Base-by-base conservation (phyloP, 345 rosid species). In the Orychophragmus violaceus region DNA sequence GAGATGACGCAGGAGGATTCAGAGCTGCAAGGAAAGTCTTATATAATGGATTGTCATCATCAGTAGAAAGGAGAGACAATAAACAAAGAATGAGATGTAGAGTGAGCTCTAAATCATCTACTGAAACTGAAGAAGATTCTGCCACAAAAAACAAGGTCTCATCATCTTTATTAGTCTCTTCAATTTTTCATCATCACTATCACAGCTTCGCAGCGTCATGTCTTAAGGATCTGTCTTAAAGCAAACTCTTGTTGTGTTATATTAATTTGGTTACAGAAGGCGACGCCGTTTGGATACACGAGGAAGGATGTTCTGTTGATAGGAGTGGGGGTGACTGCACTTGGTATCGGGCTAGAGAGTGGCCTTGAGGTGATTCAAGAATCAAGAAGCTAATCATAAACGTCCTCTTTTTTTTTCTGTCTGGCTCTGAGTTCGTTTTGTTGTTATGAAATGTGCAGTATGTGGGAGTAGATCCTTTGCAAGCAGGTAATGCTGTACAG, bases 401-500 rank as follows among this genome's bases (percentile, higher is more conserved):
- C 23, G n/a, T n/a, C n/a, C 13, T 25, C 14, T 8, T 4, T 53
- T 28, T 30, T 67, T 18, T 46, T 19, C 0, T 51, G 30, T 8
- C 25, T 29, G 27, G 27, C 22, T 46, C 35, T 59, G 59, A 66
- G 49, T 33, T 30, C 6, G 17, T 3, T 37, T 18, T 64, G 21
- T 51, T 55, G 5, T 55, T 8, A 28, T 75, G 67, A 8, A 68
- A 28, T 24, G 36, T 69, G 84, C 79, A 88, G 98, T 83, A 78
- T 74, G 82, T 72, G 59, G 98, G 97, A 69, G 86, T 90, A 32
- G 96, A 93, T 82, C 86, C 96, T 21, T 68, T 85, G 72, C 91
- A 86, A 78, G 96, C 97, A 44, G 98, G 98, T 63, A 93, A 93
- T 16, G 89, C 87, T 13, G 94, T 93, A 37, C 91, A 90, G 76